Evolutionary conservation across 2,329 filamentous ascomycete genomes (phyloP).

Genomic region (Zymoseptoria passerinii): DNA sequence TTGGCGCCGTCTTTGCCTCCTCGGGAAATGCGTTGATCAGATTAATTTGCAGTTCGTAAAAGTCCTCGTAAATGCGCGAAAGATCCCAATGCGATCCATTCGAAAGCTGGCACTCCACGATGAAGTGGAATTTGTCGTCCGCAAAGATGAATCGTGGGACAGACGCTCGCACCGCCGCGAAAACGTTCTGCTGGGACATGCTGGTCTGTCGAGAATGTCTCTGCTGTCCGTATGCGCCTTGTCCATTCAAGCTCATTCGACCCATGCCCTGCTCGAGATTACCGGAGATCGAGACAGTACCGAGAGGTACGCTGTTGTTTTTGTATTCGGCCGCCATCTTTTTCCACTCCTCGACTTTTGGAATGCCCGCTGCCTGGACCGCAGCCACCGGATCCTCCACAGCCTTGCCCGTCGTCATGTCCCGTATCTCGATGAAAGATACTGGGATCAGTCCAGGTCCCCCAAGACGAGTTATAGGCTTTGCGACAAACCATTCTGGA

Average conservation of each 20-base stretch:
- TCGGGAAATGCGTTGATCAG: conserved; percentile 84
- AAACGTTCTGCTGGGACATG: conserved; percentile 36
- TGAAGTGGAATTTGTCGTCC: conserved; percentile 98
- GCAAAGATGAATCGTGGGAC: conserved; percentile 93
- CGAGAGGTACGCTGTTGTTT: conserved; percentile 94
- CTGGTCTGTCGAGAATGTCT: conserved; percentile 27
- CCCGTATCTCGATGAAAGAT: conserved; percentile 90
- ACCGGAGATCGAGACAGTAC: conserved; percentile 55
- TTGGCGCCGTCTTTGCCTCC: conserved; percentile 78
- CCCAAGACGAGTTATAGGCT: conserved; percentile 94
- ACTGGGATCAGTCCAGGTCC: conserved; percentile 93
- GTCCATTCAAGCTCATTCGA: conserved; percentile 63
- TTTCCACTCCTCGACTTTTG: conserved; percentile 97
- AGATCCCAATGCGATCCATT: conserved; percentile 90
- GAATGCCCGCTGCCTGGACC: conserved; percentile 79
- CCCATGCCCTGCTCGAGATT: conserved; percentile 52
- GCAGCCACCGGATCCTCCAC: conserved; percentile 77
- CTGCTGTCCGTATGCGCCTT: conserved; percentile 24
- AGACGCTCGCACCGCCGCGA: conserved; percentile 70
- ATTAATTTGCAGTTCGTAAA: conserved; percentile 97
- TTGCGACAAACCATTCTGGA: conserved; percentile 97
- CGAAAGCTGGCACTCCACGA: conserved; percentile 84
- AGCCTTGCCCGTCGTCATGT: conserved; percentile 79
- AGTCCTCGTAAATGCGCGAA: conserved; percentile 93
- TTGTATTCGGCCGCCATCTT: conserved; percentile 99